phyloP scores from a whole-genome alignment of 2,329 filamentous ascomycete genomes.

The Thermoascus crustaceus region DNA sequence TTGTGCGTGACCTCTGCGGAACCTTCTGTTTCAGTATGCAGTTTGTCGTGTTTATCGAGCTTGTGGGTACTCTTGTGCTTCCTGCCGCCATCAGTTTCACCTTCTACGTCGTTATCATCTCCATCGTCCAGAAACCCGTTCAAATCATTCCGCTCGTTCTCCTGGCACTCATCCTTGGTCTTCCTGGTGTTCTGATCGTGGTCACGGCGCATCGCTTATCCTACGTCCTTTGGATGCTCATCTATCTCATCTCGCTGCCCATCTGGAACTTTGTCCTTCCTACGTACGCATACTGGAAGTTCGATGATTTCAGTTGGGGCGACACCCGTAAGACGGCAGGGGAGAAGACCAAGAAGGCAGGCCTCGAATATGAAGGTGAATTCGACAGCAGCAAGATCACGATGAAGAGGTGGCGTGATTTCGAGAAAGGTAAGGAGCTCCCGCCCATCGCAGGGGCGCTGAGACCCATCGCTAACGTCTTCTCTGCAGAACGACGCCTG shows the following conservation, averaged over 20 bases:
- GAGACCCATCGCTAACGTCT: slow-evolving; percentile 6
- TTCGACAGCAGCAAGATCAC: slow-evolving; percentile 99
- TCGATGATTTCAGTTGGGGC: slow-evolving; percentile 99
- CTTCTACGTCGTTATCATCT: slow-evolving; percentile 85
- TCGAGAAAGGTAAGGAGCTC: slow-evolving; percentile 59
- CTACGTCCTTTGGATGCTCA: slow-evolving; percentile 94
- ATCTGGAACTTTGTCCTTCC: slow-evolving; percentile 98
- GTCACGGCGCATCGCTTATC: slow-evolving; percentile 87
- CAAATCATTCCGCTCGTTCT: slow-evolving; percentile 88
- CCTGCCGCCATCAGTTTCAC: slow-evolving; percentile 96
- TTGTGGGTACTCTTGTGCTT: slow-evolving; percentile 87
- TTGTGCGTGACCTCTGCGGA: slow-evolving; percentile 91
- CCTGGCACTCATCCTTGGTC: slow-evolving; percentile 80
- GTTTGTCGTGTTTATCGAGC: slow-evolving; percentile 92
- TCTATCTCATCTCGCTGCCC: slow-evolving; percentile 86
- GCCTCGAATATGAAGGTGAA: slow-evolving; percentile 83
- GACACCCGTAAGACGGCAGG: slow-evolving; percentile 93
- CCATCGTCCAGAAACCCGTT: slow-evolving; percentile 66
- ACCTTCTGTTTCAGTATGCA: slow-evolving; percentile 99
- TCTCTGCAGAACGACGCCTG: slow-evolving; percentile 29
- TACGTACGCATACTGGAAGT: slow-evolving; percentile 96
- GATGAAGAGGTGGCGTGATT: slow-evolving; percentile 98
- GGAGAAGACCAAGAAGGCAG: slow-evolving; percentile 78
- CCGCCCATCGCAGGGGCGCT: background rate
- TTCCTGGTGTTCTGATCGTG: slow-evolving; percentile 85